Conservation (phyloP, 768 basidiomycete species). For the Tricholoma saponaceum region DNA sequence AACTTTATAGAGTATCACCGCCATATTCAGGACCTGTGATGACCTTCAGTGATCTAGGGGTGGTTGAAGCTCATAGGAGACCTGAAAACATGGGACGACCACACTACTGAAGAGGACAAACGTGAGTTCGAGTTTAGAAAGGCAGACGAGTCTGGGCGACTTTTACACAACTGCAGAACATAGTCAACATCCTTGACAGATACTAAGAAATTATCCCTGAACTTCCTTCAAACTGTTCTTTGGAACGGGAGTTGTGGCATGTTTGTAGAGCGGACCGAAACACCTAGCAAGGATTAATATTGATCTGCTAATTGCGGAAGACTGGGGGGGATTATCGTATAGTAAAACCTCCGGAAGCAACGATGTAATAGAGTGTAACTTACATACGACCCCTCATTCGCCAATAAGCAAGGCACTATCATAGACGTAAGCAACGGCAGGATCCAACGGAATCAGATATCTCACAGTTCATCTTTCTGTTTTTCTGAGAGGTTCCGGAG, state of each 20-base stretch:
- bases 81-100: conserved; percentile 20
- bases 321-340: conserved; percentile 40
- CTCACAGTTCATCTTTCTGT: conserved; percentile 81
- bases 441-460: background rate
- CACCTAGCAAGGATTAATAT: conserved; percentile 66
- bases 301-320: conserved; percentile 71
- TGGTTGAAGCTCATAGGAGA: conserved; percentile 80
- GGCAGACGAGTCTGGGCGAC: conserved; percentile 57
- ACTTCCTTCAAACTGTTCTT: conserved; percentile 73
- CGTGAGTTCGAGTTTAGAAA: conserved; percentile 77
- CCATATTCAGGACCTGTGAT: conserved; percentile 67
- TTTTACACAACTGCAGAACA: conserved; percentile 59
- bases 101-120: conserved; percentile 19
- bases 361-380: background rate
- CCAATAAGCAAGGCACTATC: conserved; percentile 66
- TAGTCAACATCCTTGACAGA: conserved; percentile 5
- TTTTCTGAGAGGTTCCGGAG: conserved; percentile 58
- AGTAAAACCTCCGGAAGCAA: background rate
- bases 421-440: background rate
- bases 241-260: conserved; percentile 78
- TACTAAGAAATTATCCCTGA: conserved; percentile 23
- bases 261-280: conserved; percentile 76
- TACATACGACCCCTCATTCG: conserved; percentile 75
- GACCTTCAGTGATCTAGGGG: conserved; percentile 77
- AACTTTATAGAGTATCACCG: conserved; percentile 80